phyloP scores from a whole-genome alignment of 2,329 filamentous ascomycete genomes.

The Cadophora gregata region DNA sequence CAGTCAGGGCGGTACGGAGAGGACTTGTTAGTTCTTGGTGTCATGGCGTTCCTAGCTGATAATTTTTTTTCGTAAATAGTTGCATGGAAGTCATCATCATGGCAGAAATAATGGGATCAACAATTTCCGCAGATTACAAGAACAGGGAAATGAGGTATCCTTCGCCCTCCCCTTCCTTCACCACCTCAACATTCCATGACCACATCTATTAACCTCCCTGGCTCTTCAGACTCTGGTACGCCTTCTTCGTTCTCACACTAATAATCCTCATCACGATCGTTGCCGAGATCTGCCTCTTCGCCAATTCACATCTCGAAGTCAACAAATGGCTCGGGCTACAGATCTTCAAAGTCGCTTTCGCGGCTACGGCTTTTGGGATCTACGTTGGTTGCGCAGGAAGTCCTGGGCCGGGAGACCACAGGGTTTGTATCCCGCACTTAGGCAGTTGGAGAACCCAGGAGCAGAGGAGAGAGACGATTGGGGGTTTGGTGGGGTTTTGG shows the following conservation, averaged over 20 bases:
- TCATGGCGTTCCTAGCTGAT: not conserved
- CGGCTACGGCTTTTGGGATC: not conserved
- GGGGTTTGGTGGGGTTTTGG: constrained; percentile 7
- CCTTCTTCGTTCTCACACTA: not conserved
- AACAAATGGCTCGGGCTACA: constrained; percentile 10
- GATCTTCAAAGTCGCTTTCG: constrained; percentile 1
- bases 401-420: not conserved
- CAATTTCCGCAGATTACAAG: not conserved
- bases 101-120: not conserved
- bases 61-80: not conserved
- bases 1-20: too few relatives aligned
- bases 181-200: not conserved
- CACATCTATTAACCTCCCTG: not conserved
- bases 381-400: constrained; percentile 1
- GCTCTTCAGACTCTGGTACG: not conserved
- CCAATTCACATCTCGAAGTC: not conserved
- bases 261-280: constrained; percentile 2
- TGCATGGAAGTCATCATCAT: constrained; percentile 1
- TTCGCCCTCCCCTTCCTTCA: not conserved
- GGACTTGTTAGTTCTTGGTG: too few relatives aligned
- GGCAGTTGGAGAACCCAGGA: not conserved
- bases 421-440: not conserved
- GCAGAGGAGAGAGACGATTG: not conserved
- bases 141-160: not conserved
- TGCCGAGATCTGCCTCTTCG: constrained; percentile 13